Base-by-base conservation (phyloP, 257 asterid species). In the Petunia axillaris region DNA sequence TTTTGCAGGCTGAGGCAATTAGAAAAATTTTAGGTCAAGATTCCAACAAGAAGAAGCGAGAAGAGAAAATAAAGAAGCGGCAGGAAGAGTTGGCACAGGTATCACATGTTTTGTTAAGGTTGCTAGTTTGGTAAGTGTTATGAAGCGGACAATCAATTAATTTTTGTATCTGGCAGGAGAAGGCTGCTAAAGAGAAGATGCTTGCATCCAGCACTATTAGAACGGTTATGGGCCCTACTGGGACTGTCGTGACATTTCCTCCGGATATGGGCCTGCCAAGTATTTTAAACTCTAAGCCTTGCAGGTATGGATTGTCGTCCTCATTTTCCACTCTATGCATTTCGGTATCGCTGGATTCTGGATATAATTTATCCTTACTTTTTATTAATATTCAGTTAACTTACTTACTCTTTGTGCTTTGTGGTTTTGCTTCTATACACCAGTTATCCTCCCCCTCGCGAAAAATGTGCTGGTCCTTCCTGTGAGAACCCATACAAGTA, bases 401-500 rank as follows among this genome's bases (percentile, higher is more conserved):
- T 25, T 38, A 14, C 79, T 76, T 54, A 58, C 54, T 10, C 3
- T 4, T 57, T 76, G 11, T 77, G 67, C 15, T 63, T 67, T 82
- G 37, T 76, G 64, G 59, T 35, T 82, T 84, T 82, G 83, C 48
- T 70, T 40, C 14, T 68, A 76, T 81, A 85, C 84, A 82, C 59
- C 94, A 95, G 99, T 81, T 95, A 95, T 83, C 99, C 99, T 55
- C 94, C 91, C 48, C 99, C 95, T 2, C 92, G 98, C 2, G 97
- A 92, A 87, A 92, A 87, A 85, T 95, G 99, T 79, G 97, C 94
- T 43, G 97, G 92, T 50, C 99, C 99, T 13, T 84, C 88, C 10
- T 95, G 98, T 82, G 82, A 77, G 81, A 93, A 95, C 84, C 82
- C 92, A 44, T 95, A 89, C 89, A 95, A 87, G 86, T 95, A 95